Percentiles rank a stretch among this genome's conserved stretches.
Conservation (phyloP, 192 early-diverging fungal species). For the Phlyctochytrium planicorne region DNA sequence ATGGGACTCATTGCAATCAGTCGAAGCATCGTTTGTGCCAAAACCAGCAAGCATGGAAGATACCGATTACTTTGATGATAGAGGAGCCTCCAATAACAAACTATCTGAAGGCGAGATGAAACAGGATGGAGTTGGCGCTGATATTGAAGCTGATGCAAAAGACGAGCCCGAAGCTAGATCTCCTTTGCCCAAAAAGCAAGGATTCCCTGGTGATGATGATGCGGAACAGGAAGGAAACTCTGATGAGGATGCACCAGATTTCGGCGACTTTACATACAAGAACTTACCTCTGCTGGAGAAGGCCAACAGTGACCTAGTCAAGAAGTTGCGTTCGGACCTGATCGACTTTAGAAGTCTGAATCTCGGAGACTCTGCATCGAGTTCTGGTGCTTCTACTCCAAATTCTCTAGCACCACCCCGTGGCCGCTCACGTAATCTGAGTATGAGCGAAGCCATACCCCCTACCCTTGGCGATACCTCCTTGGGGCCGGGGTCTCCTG, state of each 20-base stretch:
- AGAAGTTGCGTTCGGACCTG: constrained; percentile 72
- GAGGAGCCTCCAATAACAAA: constrained; percentile 59
- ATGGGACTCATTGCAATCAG: constrained; percentile 64
- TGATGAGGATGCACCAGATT: constrained; percentile 45
- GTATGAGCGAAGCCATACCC: neutral
- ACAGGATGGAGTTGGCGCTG: neutral
- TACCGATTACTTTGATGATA: constrained; percentile 90
- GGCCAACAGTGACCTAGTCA: constrained; percentile 83
- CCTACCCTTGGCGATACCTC: neutral
- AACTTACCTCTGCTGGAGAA: constrained; percentile 86
- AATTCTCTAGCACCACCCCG: neutral
- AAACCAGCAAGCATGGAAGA: constrained; percentile 73
- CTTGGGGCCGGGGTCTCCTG: neutral
- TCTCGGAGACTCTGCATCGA: neutral
- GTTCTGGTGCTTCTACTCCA: neutral
- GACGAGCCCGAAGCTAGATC: neutral
- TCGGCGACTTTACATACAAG: constrained; percentile 91
- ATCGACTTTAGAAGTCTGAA: constrained; percentile 23
- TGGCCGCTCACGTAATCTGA: constrained; percentile 9
- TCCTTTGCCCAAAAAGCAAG: neutral
- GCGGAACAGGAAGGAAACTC: too few relatives aligned
- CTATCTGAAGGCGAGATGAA: constrained; percentile 29
- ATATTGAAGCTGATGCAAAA: neutral
- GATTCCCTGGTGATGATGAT: neutral
- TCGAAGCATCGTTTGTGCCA: constrained; percentile 81